Conservation (phyloP, 2,329 filamentous ascomycete species). For the Sclerotinia subarctica region DNA sequence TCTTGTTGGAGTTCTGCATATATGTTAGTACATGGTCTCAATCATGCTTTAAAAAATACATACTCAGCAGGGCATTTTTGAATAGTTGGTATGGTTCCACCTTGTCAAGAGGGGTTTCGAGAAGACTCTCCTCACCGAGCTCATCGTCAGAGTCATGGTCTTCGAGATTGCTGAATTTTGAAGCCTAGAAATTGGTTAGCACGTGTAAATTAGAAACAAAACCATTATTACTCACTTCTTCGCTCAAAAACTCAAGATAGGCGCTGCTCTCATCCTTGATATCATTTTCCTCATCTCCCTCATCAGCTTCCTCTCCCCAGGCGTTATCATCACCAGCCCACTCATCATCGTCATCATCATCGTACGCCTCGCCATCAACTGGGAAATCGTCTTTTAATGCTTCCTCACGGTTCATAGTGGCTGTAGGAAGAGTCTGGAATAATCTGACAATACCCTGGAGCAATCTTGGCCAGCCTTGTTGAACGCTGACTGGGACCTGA, state of each 20-base stretch:
- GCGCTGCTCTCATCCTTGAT: slow-evolving; percentile 87
- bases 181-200: slow-evolving; percentile 53
- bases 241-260: slow-evolving; percentile 93
- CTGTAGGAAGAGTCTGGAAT: slow-evolving; percentile 86
- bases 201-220: background rate
- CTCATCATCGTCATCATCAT: slow-evolving; percentile 69
- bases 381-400: slow-evolving; percentile 85
- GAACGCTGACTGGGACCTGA: slow-evolving; percentile 86
- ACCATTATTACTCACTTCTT: slow-evolving; percentile 59
- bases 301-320: slow-evolving; percentile 70
- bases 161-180: slow-evolving; percentile 73
- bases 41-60: slow-evolving; percentile 38
- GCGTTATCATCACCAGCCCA: slow-evolving; percentile 78
- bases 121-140: slow-evolving; percentile 85
- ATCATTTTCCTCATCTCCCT: slow-evolving; percentile 54
- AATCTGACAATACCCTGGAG: slow-evolving; percentile 80
- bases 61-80: slow-evolving; percentile 77
- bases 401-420: slow-evolving; percentile 88
- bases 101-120: slow-evolving; percentile 93
- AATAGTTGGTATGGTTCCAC: slow-evolving; percentile 92
- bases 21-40: slow-evolving; percentile 18
- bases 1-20: slow-evolving; percentile 76
- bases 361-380: slow-evolving; percentile 58
- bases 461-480: slow-evolving; percentile 90
- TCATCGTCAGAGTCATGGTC: slow-evolving; percentile 78